Base-by-base conservation (phyloP, 805 yeast species). In the Debaryomyces prosopidis region DNA sequence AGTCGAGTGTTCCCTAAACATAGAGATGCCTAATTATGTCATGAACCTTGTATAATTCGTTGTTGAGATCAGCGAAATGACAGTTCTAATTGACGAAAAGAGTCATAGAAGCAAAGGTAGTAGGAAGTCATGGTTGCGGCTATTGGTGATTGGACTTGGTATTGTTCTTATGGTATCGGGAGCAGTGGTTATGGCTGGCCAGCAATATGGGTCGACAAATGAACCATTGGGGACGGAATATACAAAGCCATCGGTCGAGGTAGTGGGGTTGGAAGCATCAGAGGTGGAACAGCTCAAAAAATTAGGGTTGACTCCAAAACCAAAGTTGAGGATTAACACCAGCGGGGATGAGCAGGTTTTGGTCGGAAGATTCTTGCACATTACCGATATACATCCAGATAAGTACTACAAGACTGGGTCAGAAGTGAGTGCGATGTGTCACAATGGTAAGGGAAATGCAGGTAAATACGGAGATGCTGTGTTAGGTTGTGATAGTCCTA, bases 331-430 rank as follows among this genome's bases (percentile, higher is more conserved):
- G 8, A 44, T 69, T 14, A 43, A 46, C 4, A 53, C 60, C 2
- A 55, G 52, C 30, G 59, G 58, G 9, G 52, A 55, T 23, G 50
- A 57, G 20, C 55, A 60, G 43, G 59, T 58, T 3, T 56, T 85
- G 11, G 87, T 84, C 54, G 96, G 96, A 0, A 66, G 94, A 44
- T 89, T 89, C 57, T 66, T 89, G n/a, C 96, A 89, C 58, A 75
- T 89, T 20, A 89, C 96, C 0, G 96, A 89, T 60, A 72, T 89
- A 49, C 96, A 89, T 58, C 96, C 96, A 0, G 96, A 89, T 63
- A 83, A 82, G 14, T 69, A 69, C 56, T 87, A 85, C 58, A 62
- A 66, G 34, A 72, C 64, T 11, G 88, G 87, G 3, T 61, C 81
- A 0, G 62, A 74, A 5, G 46, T 38, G 8, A 78, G 69, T 3